Base-by-base conservation (phyloP, 2,329 filamentous ascomycete species). In the Botryotinia convoluta region DNA sequence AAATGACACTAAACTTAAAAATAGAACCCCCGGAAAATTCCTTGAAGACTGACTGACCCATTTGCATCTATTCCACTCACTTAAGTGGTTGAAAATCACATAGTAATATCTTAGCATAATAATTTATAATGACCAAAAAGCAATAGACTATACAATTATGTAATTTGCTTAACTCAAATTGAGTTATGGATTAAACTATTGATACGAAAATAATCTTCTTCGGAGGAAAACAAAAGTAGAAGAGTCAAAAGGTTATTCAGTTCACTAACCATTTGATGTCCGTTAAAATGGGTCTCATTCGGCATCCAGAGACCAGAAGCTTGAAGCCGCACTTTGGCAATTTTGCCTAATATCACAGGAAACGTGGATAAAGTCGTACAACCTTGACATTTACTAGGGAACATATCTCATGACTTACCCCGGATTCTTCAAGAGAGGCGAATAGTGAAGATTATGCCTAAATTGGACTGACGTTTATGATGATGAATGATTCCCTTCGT, bases 401-500 rank as follows among this genome's bases (percentile, higher is more conserved):
- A 37, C 14, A n/a, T 35, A 51, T 42, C 67, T 59, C 61, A 60
- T 73, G 71, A 61, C 62, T 72, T 72, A 61, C 71, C 71, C 71
- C 71, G 14, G 71, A 51, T 61, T 69, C 57, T 61, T 60, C 35
- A 44, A 45, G 29, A 57, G 29, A 51, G 9, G 26, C 42, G 35
- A 51, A 65, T n/a, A 35, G n/a, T 7, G 22, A 29, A 10, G 29
- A 39, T 71, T 42, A 32, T 57, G 16, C 37, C 61, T 42, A 54
- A 65, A 65, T 18, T 39, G n/a, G 45, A 64, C 16, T 29, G 32
- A 71, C 39, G 20, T 26, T 54, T 39, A 45, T 35, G 20, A 42
- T 65, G n/a, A 57, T 51, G 37, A 45, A 60, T 18, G 32, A 65
- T 71, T 20, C 45, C 68, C 29, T 64, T 71, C 35, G 44, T 71